Evolutionary conservation across 208 protist species (phyloP), one percentile per base, ranked within the genome.

Genomic region (Strigomonas culicis): DNA sequence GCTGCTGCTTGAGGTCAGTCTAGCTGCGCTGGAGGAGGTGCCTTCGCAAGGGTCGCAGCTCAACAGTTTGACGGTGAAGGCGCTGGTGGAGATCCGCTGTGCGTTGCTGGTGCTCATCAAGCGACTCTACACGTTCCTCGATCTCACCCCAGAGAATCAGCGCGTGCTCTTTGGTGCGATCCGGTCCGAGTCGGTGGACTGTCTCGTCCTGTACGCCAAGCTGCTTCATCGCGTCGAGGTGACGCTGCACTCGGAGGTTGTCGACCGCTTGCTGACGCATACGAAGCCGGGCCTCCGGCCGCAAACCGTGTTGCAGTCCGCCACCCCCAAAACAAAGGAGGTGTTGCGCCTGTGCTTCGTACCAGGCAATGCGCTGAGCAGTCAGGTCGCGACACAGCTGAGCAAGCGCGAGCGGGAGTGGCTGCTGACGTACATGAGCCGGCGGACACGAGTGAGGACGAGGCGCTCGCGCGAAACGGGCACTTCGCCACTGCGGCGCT

Each of bases 371-470:
- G 46, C 60, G 0, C 69, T 91, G 10, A 72, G 80, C 13, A 77
- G 66, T 27, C 79, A 81, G 1, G 68, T 91, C 6, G 71, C 74
- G 19, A 34, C 57, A 11, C 58, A 66, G 4, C 49, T 91, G 41
- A 65, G 50, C 22, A 63, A 72, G 19, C 67, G 70, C 25, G 77
- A 86, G 39, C 56, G 49, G 47, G 21, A 69, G 30, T 65, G 72
- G 22, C 56, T 39, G 32, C 32, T 13, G 32, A 10, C 6, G 32
- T 39, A 39, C 32, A 39, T 39, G 32, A 3, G 32, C 10, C 32
- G 32, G 10, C 3, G 3, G 6, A 39, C 32, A 10, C 32, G 32
- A 10, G 10, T 10, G 32, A 10, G 6, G 32, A 39, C 32, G 32
- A 39, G 6, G 32, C 32, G 32, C 32, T 13, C 32, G 32, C 6